Percentiles rank a stretch among this genome's conserved stretches.
phyloP scores from a whole-genome alignment of 768 basidiomycete species.

The Boletus rubroflammeus region DNA sequence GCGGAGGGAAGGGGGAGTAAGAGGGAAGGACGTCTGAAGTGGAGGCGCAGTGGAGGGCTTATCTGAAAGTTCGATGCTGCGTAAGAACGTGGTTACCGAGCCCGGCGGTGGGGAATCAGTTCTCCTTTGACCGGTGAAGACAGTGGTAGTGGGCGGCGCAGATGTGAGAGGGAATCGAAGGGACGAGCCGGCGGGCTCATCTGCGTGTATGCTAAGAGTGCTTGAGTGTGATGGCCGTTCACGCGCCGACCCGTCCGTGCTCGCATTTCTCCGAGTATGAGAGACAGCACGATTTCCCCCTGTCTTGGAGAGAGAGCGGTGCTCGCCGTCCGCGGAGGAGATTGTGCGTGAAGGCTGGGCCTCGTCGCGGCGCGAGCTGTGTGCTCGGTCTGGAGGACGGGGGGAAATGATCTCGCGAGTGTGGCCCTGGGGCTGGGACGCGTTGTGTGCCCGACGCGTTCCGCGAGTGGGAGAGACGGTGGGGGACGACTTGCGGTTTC shows the following conservation, averaged over 20 bases:
- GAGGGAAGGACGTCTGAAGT: slow-evolving; percentile 10
- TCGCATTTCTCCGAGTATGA: slow-evolving; percentile 4
- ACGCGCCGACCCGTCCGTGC: slow-evolving; percentile 1
- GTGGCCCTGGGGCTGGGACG: slow-evolving; percentile 4
- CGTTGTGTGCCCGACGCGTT: slow-evolving; percentile 14
- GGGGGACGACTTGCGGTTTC: slow-evolving; percentile 7
- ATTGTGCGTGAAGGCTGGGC: slow-evolving; percentile 1
- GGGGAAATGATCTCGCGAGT: not conserved
- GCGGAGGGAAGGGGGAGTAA: slow-evolving; percentile 7
- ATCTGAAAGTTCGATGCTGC: slow-evolving; percentile 23
- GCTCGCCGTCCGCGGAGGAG: slow-evolving; percentile 1
- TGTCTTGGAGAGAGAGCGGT: not conserved
- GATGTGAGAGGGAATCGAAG: slow-evolving; percentile 16
- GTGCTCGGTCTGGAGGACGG: slow-evolving; percentile 5
- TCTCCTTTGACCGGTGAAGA: not conserved
- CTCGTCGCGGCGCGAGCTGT: not conserved
- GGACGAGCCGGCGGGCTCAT: slow-evolving; percentile 6
- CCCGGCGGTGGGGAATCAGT: slow-evolving; percentile 10
- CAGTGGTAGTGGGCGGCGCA: not conserved
- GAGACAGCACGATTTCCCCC: slow-evolving; percentile 6
- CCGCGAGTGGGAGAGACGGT: slow-evolving; percentile 7
- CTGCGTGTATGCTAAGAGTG: slow-evolving; percentile 7
- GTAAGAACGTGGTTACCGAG: slow-evolving; percentile 24
- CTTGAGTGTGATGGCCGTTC: slow-evolving; percentile 4
- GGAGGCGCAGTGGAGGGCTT: slow-evolving; percentile 9